phyloP scores from a whole-genome alignment of 768 basidiomycete species.

The Cystofilobasidium bisporidii region DNA sequence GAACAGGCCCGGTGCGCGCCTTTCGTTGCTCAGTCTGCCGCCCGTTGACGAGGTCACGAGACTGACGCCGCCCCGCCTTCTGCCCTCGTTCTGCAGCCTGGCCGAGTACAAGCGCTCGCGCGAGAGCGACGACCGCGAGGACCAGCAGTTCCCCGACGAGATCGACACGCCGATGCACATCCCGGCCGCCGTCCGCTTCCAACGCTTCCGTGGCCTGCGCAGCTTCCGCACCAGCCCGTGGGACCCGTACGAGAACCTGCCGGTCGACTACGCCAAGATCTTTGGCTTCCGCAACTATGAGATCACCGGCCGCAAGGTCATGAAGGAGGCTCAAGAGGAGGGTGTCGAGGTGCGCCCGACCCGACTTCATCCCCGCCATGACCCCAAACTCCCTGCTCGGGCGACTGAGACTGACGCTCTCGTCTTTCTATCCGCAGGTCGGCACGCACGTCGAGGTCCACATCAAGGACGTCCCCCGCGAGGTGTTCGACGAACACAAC shows the following conservation, averaged over 20 bases:
- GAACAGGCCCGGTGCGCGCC: conserved; percentile 70
- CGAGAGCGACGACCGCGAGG: conserved; percentile 66
- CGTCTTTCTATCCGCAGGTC: too few relatives aligned
- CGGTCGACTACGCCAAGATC: conserved; percentile 83
- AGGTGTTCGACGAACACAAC: conserved; percentile 44
- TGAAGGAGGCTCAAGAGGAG: conserved; percentile 47
- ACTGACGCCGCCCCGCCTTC: background rate
- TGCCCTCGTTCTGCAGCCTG: conserved; percentile 48
- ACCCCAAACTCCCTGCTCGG: too few relatives aligned
- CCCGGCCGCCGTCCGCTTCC: conserved; percentile 71
- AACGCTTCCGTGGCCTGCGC: conserved; percentile 79
- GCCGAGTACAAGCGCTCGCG: conserved; percentile 42
- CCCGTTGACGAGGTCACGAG: too few relatives aligned
- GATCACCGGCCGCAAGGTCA: conserved; percentile 61
- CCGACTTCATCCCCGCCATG: too few relatives aligned
- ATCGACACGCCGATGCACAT: conserved; percentile 84
- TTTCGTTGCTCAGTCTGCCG: background rate
- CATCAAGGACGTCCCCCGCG: conserved; percentile 63
- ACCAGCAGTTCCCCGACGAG: conserved; percentile 88
- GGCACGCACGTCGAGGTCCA: conserved; percentile 70
- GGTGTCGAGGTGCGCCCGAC: conserved; percentile 62
- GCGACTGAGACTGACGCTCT: too few relatives aligned
- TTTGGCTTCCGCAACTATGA: conserved; percentile 96
- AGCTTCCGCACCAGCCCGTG: conserved; percentile 93
- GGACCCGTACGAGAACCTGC: conserved; percentile 95